phyloP scores from a whole-genome alignment of 176 grass and related monocot species.

The Neostapfia colusana region DNA sequence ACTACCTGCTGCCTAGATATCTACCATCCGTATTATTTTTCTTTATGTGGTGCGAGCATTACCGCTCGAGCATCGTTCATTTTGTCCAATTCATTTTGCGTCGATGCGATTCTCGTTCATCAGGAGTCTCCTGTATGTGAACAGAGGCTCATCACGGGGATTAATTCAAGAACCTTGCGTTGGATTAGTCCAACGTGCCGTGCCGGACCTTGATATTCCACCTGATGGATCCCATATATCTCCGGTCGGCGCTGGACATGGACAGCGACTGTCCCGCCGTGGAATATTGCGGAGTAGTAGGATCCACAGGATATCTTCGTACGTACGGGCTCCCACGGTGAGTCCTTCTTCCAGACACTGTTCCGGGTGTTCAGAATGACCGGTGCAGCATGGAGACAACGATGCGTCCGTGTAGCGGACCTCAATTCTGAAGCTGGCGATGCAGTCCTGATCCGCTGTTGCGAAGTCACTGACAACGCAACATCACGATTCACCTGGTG shows the following conservation, averaged over 20 bases:
- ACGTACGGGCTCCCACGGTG: background rate
- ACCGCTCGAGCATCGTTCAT: background rate
- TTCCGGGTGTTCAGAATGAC: background rate
- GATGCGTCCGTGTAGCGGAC: background rate
- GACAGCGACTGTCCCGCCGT: background rate
- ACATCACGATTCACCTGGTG: background rate
- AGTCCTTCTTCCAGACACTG: background rate
- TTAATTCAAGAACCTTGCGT: background rate
- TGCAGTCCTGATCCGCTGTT: background rate
- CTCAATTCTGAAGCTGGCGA: slow-evolving; percentile 1
- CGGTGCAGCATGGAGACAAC: background rate
- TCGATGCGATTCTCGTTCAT: background rate
- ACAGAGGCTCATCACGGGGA: background rate
- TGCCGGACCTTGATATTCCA: background rate
- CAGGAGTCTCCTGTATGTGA: background rate
- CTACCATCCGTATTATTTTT: background rate
- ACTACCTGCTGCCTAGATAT: slow-evolving; percentile 1
- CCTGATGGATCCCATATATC: background rate
- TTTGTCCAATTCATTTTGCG: background rate
- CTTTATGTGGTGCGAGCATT: background rate
- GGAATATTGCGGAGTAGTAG: background rate
- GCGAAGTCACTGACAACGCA: background rate
- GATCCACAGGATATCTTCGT: background rate
- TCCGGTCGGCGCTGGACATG: too few species aligned
- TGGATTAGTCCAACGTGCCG: slow-evolving; percentile 11